Base-by-base conservation (phyloP, 2,329 filamentous ascomycete genomes). In the Dryadomyces sulphureus region DNA sequence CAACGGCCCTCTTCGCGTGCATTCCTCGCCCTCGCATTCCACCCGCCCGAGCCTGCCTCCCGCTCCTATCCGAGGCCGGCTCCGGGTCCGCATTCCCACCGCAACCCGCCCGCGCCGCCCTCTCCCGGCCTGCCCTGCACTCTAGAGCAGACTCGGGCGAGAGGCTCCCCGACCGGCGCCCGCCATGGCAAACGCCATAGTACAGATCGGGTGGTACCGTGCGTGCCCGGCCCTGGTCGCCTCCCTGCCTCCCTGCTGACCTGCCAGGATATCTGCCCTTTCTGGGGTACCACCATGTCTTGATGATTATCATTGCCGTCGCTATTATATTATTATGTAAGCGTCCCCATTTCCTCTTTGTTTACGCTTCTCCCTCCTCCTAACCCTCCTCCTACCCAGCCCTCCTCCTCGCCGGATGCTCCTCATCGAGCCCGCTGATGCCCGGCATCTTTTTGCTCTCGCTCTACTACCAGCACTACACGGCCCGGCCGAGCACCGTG, bases 371-470 rank as follows among this genome's bases (percentile, higher is more conserved):
- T 8, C 14, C 7, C n/a, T 43, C 35, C 8, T 17, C 7, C 12
- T 11, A 22, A 11, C n/a, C 16, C n/a, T 27, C 3, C 16, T 2
- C 7, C 14, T 57, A 95, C 89, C 92, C 57, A 95, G 89, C 92
- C 56, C 77, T 98, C 53, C 69, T 98, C 57, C 72, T 98, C 54
- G 90, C 92, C 58, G 92, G 92, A 57, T 98, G 92, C 66, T 96
- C 92, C 5, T 96, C 90, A 9, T 94, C 90, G 36, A 95, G 90
- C 44, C 92, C 90, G 2, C 70, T 94, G 46, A 95, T 98, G 56
- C 92, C 92, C 22, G 80, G 81, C 60, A 96, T 98, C 65, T 98
- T 95, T 73, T 79, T 98, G 55, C 85, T 98, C 54, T 94, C 89
- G n/a, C 77, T 98, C 57, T 96, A 94, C 76, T 98, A 95, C 69